phyloP scores from a whole-genome alignment of 768 basidiomycete species.

The Mrakia frigida region DNA sequence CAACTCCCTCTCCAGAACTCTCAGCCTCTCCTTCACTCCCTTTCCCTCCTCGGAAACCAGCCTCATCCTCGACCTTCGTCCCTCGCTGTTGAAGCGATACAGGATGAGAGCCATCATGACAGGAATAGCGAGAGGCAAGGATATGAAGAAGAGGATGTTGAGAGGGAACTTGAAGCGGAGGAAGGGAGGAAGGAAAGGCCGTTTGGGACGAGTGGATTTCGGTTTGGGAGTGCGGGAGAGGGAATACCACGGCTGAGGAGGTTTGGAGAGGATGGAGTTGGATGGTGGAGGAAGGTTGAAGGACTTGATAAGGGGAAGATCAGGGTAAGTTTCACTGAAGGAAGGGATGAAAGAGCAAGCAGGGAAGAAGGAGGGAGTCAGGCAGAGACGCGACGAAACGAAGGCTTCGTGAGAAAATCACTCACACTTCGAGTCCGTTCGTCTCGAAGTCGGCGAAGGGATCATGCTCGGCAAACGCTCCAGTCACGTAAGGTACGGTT shows the following conservation, averaged over 20 bases:
- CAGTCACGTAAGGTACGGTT: constrained; percentile 12
- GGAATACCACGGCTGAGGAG: not conserved
- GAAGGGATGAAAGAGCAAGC: constrained; percentile 37
- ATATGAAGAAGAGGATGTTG: constrained; percentile 13
- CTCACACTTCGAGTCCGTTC: not conserved
- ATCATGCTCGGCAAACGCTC: not conserved
- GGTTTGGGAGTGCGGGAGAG: constrained; percentile 37
- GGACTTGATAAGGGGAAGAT: not conserved
- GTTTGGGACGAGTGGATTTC: constrained; percentile 53
- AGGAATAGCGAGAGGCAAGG: constrained; percentile 46
- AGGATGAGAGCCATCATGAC: constrained; percentile 39
- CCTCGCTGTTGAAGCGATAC: constrained; percentile 52
- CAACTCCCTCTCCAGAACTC: constrained; percentile 23
- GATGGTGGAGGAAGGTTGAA: not conserved
- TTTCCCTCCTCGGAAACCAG: not conserved
- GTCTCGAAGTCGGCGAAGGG: constrained; percentile 3
- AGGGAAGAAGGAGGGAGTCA: not conserved
- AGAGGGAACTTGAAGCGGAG: not conserved
- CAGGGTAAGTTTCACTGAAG: not conserved
- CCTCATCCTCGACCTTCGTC: not conserved
- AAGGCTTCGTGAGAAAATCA: not conserved
- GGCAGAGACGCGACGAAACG: not conserved
- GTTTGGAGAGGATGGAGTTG: not conserved
- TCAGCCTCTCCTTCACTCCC: constrained; percentile 22
- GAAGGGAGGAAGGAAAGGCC: not conserved